These are phyloP conservation scores for Samsoniella hepiali DNA, from an alignment of 2,329 filamentous ascomycete species.

Conservation along the genomic window DNA sequence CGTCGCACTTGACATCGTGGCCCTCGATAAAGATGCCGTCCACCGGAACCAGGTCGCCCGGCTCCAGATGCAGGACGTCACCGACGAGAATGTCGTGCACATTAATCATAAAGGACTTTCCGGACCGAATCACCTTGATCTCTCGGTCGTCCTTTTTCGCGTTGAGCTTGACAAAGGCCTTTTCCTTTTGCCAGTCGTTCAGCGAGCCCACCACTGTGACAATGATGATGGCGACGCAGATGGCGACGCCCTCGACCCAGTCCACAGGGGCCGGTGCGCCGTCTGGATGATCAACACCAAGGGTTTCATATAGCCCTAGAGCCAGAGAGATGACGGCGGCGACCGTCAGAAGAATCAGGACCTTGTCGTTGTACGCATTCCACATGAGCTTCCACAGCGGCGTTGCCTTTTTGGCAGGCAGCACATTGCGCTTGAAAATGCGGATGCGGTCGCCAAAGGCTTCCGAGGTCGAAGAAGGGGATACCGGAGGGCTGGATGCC, in stretches of 20 bases:
- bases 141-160: slow-evolving; percentile 60
- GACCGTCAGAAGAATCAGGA: slow-evolving; percentile 65
- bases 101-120: slow-evolving; percentile 60
- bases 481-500: slow-evolving; percentile 54
- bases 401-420: slow-evolving; percentile 62
- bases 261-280: slow-evolving; percentile 46
- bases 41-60: slow-evolving; percentile 67
- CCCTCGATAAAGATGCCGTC: slow-evolving; percentile 66
- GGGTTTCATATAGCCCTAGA: slow-evolving; percentile 66
- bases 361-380: slow-evolving; percentile 71
- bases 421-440: slow-evolving; percentile 46
- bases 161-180: slow-evolving; percentile 62
- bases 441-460: slow-evolving; percentile 18
- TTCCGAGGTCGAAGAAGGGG: not conserved
- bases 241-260: slow-evolving; percentile 67
- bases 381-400: slow-evolving; percentile 61
- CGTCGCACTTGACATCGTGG: slow-evolving; percentile 59
- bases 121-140: slow-evolving; percentile 65
- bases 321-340: slow-evolving; percentile 67
- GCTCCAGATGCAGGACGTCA: slow-evolving; percentile 65
- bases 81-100: slow-evolving; percentile 67
- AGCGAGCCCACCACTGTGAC: slow-evolving; percentile 60
- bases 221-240: slow-evolving; percentile 62
- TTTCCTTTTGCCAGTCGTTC: slow-evolving; percentile 68
- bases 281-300: slow-evolving; percentile 36